These are phyloP conservation scores for Uronychia setigera DNA, from an alignment of 73 alveolate genomes.

Conservation along the genomic window DNA sequence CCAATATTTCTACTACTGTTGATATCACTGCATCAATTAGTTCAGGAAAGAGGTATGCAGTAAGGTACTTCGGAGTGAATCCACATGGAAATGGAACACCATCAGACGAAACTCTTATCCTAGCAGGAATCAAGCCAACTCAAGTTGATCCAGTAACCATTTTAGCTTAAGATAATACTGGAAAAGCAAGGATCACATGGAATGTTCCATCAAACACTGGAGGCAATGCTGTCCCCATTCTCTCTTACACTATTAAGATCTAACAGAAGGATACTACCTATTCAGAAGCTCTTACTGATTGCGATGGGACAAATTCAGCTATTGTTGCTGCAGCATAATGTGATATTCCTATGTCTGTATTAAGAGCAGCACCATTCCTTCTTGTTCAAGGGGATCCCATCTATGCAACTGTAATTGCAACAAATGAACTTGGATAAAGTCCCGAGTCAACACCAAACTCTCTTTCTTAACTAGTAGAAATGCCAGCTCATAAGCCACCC, in stretches of 20 bases:
- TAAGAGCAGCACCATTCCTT: slow-evolving; percentile 42
- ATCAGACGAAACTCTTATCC: not conserved
- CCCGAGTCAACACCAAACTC: slow-evolving; percentile 9
- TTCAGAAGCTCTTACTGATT: slow-evolving; percentile 12
- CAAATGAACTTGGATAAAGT: slow-evolving; percentile 31
- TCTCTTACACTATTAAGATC: too few species aligned
- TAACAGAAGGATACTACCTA: too few species aligned
- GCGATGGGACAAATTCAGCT: slow-evolving; percentile 13
- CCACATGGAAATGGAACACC: slow-evolving; percentile 20
- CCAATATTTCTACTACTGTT: too few species aligned
- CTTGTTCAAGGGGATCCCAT: slow-evolving; percentile 38
- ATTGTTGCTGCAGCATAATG: slow-evolving; percentile 16
- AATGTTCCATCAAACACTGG: slow-evolving; percentile 68
- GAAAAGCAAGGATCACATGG: slow-evolving; percentile 78
- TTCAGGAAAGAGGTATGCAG: too few species aligned
- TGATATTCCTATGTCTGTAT: slow-evolving; percentile 42
- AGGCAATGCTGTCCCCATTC: too few species aligned
- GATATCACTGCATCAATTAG: too few species aligned
- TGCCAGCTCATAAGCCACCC: slow-evolving; percentile 45
- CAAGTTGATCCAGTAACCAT: slow-evolving; percentile 4
- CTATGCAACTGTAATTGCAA: slow-evolving; percentile 41
- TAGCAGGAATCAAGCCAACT: slow-evolving; percentile 31
- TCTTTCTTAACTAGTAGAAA: slow-evolving; percentile 22
- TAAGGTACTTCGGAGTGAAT: too few species aligned
- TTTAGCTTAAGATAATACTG: too few species aligned